Evolutionary conservation across 1,284 basidiomycete genomes (phyloP).

Genomic region (Entoloma clypeatum): DNA sequence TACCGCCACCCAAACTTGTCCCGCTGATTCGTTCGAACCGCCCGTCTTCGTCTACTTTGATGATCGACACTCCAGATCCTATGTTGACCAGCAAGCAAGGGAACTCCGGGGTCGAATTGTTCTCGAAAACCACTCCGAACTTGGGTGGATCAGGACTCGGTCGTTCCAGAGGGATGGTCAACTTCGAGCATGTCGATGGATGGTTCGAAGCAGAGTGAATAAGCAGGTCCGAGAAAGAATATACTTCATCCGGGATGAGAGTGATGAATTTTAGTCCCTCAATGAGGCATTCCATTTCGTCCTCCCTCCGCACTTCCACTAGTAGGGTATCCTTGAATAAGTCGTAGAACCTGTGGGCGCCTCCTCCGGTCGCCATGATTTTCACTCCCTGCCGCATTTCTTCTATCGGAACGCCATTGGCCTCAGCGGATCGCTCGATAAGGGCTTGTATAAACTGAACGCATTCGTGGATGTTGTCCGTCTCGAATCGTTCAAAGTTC

Average conservation of each 20-base stretch:
- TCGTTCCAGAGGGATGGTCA: conserved; percentile 55
- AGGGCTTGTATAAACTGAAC: conserved; percentile 87
- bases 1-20: conserved; percentile 97
- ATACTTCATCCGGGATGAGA: conserved; percentile 96
- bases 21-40: conserved; percentile 96
- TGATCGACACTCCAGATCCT: conserved; percentile 95
- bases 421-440: conserved; percentile 81
- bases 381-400: conserved; percentile 94
- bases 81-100: conserved; percentile 98
- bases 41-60: conserved; percentile 95
- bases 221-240: conserved; percentile 97
- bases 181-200: conserved; percentile 22
- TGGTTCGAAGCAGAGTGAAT: conserved; percentile 84
- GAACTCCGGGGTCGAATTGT: conserved; percentile 79
- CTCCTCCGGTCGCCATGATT: conserved; percentile 98
- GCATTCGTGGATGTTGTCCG: conserved; percentile 82
- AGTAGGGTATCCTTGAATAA: conserved; percentile 72
- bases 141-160: conserved; percentile 91
- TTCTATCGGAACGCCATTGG: conserved; percentile 86
- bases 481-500: conserved; percentile 98
- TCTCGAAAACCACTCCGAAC: conserved; percentile 86
- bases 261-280: conserved; percentile 96
- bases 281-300: conserved; percentile 99
- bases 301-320: conserved; percentile 87
- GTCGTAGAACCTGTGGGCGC: conserved; percentile 93